Base-by-base conservation (phyloP, 495 filamentous ascomycete genomes). In the Daldinia grandis region DNA sequence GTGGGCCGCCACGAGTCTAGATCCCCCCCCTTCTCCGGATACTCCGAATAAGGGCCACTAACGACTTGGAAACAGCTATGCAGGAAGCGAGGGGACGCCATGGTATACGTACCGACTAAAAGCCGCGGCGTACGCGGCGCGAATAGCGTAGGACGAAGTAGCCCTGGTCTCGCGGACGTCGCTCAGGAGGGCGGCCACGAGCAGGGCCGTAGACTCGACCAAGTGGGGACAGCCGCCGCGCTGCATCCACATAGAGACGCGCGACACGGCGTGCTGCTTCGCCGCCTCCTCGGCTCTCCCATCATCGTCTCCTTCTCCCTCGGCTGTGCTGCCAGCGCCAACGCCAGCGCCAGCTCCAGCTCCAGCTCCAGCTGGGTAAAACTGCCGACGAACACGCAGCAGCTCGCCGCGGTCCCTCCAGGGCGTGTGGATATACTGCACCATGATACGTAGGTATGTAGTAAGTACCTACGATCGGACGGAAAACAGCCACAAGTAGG, bases 211-310 rank as follows among this genome's bases (percentile, higher is more conserved):
- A 14, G 90, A 91, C 79, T 94, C 92, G 58, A 96, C 87, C 68
- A 92, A 83, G 80, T 95, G 92, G 30, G 92, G 92, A 49, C 94
- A 89, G 71, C 88, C 88, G 60, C 92, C 92, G 69, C 92, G 88
- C 70, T 87, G 82, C 81, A 85, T 82, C 84, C 84, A 88, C 73
- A 87, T 81, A 17, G 80, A 79, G 30, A 87, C 86, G 53, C 79
- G 79, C 53, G 82, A 80, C 51, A 87, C 82, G 42, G 82, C 83
- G 17, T 68, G 64, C 53, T 79, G 74, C 60, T 77, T 71, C 44
- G 63, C 62, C 19, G 58, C 69, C 51, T 70, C 59, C 21, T 42
- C 62, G 12, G 30, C 54, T 7, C 12, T 19, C 5, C 60, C 40
- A 2, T 42, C 30, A 10, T 51, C 53, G 37, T 38, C 28, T 28